Evolutionary conservation across 371 early-diverging fungal genomes (phyloP), one percentile per base, ranked within the genome.

Genomic region (Saksenaea vasiformis): DNA sequence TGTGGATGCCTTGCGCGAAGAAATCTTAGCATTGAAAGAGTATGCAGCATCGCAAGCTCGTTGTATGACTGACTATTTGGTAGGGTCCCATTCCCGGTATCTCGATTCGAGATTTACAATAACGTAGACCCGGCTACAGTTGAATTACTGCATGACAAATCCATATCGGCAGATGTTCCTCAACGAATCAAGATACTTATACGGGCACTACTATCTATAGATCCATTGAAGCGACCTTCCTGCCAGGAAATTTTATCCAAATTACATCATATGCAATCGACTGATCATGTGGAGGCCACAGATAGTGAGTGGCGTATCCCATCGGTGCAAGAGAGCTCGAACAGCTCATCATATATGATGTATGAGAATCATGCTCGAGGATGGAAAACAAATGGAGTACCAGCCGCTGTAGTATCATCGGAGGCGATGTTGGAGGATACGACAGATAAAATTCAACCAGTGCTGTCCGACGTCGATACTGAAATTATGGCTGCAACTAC

Each of bases 1-100:
- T 69, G 87, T 98, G 17, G 98, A 96, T 67, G 43, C 83, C 14
- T 70, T 98, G 38, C 83, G 85, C 41, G 72, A 77, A 19, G 97
- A 96, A 64, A 94, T 98, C 36, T 64, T 94, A 24, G 73, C 62
- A 11, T 90, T 93, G 57, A 66, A 69, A 66, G 78, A 80, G 80
- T 79, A 69, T 58, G 72, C 61, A 2, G 47, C 59, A 14, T 27
- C 1, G 13, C 28, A 34, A 4, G 9, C 54, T 24, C 27, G 3
- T 26, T 11, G n/a, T 17, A 24, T 34, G 47, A 1, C 17, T 24
- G 3, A n/a, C 13, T 28, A 13, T n/a, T 22, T 2, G 26, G 5
- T 47, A 66, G 77, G 56, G 64, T 80, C 14, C 51, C 43, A 28
- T 79, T 78, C 56, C 78, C 80, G 4, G 59, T 51, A 10, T 74